phyloP scores from a whole-genome alignment of 805 yeast genomes.

The Metschnikowia reukaufii region DNA sequence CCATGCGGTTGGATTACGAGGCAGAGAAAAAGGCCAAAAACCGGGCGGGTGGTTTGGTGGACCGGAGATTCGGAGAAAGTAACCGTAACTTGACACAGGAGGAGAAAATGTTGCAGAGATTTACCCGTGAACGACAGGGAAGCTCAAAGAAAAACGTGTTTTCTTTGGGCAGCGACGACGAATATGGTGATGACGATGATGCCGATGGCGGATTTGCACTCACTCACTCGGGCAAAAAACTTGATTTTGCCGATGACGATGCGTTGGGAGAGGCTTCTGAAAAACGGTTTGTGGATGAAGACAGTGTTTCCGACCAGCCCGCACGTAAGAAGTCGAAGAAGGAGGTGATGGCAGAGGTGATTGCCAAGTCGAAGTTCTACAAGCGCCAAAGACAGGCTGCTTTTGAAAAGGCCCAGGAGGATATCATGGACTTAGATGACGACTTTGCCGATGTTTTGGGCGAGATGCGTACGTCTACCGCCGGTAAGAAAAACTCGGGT shows the following conservation, averaged over 20 bases:
- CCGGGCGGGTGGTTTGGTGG: constrained; percentile 75
- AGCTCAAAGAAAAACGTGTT: constrained; percentile 50
- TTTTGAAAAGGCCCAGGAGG: constrained; percentile 58
- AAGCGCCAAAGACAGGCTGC: constrained; percentile 72
- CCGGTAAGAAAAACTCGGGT: constrained; percentile 18
- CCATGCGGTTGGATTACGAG: constrained; percentile 60
- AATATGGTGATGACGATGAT: constrained; percentile 51
- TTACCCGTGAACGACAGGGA: constrained; percentile 80
- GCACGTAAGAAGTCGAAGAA: constrained; percentile 72
- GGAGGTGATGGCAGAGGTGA: constrained; percentile 83
- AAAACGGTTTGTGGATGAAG: constrained; percentile 41
- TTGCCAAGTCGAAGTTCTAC: constrained; percentile 77
- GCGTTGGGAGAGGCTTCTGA: constrained; percentile 25
- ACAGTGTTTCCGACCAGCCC: constrained; percentile 33
- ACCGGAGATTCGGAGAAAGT: constrained; percentile 90
- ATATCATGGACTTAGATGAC: constrained; percentile 68
- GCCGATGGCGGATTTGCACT: constrained; percentile 49
- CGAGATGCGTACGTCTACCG: constrained; percentile 41
- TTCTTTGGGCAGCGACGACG: constrained; percentile 70
- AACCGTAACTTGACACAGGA: constrained; percentile 70
- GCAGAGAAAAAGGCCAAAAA: constrained; percentile 62
- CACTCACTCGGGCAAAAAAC: constrained; percentile 77
- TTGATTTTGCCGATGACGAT: constrained; percentile 52
- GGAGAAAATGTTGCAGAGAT: constrained; percentile 93
- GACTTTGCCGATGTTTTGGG: constrained; percentile 69